Base-by-base conservation (phyloP, 208 protist genomes). In the Angomonas deanei region DNA sequence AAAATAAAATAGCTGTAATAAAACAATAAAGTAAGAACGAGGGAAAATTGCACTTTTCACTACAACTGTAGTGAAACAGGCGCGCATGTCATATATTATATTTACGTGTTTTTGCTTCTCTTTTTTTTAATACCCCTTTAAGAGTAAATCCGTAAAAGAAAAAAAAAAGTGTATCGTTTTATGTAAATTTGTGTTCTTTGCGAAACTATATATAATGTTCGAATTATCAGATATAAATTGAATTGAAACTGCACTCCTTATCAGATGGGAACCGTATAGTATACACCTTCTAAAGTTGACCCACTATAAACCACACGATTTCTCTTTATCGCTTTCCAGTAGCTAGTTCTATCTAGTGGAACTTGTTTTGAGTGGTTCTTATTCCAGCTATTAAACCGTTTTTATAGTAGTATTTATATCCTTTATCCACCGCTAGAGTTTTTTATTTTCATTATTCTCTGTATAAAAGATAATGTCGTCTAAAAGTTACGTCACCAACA, bases 381-480 rank as follows among this genome's bases (percentile, higher is more conserved):
- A n/a, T n/a, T n/a, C n/a, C n/a, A n/a, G n/a, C n/a, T 19, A 11
- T 30, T 13, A 5, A 27, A 19, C 4, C 3, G 23, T 6, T 23
- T 3, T 3, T 5, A 32, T 4, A 55, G 24, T 34, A 6, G 49
- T 62, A 36, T 68, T 64, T 47, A 33, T 50, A 46, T 54, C 26
- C 55, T 70, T 33, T 60, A 5, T 15, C 46, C 26, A 50, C 68
- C 38, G 27, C 28, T n/a, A n/a, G n/a, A n/a, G n/a, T n/a, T 65
- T 34, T 49, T 34, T 71, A 54, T 66, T 56, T 58, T 65, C 48
- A 31, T 27, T 54, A 8, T 42, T 59, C 32, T 54, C 24, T 46
- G 8, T 55, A 27, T 55, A 0, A n/a, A n/a, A n/a, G n/a, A n/a
- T 24, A 36, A 55, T 54, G 24, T 54, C 2, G 19, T 33, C 32